A percentile compares a stretch with the other conserved stretches of the same genome.
phyloP scores from a whole-genome alignment of 1,139 yeast genomes.

The Nadsonia commutata region DNA sequence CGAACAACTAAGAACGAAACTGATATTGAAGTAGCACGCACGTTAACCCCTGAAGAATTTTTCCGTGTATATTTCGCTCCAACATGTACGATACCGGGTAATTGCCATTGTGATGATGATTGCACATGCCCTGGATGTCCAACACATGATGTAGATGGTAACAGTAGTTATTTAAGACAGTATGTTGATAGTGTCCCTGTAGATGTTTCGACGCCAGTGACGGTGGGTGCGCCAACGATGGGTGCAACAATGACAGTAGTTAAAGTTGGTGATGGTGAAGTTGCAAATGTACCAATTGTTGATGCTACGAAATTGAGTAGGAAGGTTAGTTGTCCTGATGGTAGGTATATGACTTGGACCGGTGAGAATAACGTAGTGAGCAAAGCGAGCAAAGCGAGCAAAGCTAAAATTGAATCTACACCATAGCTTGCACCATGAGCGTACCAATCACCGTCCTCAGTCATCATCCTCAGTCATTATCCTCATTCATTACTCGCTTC shows the following conservation, averaged over 20 bases:
- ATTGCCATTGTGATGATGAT: slow-evolving; percentile 25
- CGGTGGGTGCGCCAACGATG: no score
- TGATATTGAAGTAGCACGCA: background rate
- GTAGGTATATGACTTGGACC: background rate
- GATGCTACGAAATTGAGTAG: background rate
- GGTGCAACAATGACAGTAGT: no score
- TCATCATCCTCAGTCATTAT: no score
- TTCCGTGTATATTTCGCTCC: slow-evolving; percentile 21
- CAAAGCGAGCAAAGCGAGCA: no score
- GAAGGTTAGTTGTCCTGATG: background rate
- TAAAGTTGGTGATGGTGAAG: no score
- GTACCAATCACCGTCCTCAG: no score
- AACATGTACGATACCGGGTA: slow-evolving; percentile 25
- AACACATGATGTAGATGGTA: slow-evolving; percentile 14
- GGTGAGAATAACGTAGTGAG: no score
- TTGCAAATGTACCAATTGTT: background rate
- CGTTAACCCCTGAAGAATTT: slow-evolving; percentile 9
- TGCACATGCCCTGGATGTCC: slow-evolving; percentile 26
- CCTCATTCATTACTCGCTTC: no score
- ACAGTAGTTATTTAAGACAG: background rate
- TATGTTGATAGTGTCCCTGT: background rate
- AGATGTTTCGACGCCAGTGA: no score
- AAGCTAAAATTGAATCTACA: no score
- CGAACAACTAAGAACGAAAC: background rate
- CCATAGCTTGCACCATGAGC: no score